A percentile compares a stretch with the other conserved stretches of the same genome.
Conservation (phyloP, 2,329 filamentous ascomycete species). For the Furcasterigmium furcatum region DNA sequence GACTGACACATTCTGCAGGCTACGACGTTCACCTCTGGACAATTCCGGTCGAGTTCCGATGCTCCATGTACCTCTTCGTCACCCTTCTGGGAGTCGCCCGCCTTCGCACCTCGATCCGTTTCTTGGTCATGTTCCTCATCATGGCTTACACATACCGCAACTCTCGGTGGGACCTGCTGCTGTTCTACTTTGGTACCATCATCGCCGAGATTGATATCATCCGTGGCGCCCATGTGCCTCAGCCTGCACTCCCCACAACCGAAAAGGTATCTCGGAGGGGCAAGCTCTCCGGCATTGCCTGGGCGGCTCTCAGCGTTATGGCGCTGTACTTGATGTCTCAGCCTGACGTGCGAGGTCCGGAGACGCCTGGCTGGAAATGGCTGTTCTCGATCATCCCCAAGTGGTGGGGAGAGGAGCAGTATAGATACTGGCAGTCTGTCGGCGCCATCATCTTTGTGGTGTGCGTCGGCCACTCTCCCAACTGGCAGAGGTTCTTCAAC, state of each 20-base stretch:
- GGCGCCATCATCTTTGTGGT: constrained; percentile 51
- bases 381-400: constrained; percentile 44
- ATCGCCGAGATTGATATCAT: constrained; percentile 54
- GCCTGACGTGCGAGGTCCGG: constrained; percentile 34
- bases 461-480: constrained; percentile 41
- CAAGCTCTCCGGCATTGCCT: constrained; percentile 15
- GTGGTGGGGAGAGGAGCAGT: constrained; percentile 44
- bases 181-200: constrained; percentile 45
- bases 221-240: constrained; percentile 38
- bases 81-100: constrained; percentile 46
- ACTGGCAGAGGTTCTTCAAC: constrained; percentile 49
- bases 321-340: constrained; percentile 51
- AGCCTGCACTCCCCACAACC: constrained; percentile 18
- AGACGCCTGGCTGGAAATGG: constrained; percentile 48
- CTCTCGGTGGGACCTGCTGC: constrained; percentile 50
- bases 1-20: constrained; percentile 19
- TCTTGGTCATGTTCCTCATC: constrained; percentile 35
- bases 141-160: constrained; percentile 42
- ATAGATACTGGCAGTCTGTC: constrained; percentile 54
- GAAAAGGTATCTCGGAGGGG: constrained; percentile 12
- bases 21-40: constrained; percentile 62
- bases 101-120: constrained; percentile 37
- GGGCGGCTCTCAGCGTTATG: constrained; percentile 39
- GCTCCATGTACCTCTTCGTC: constrained; percentile 55
- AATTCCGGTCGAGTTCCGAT: constrained; percentile 58